Evolutionary conservation across 495 filamentous ascomycete species (phyloP).

Genomic region (Lasiosphaeria hispida): DNA sequence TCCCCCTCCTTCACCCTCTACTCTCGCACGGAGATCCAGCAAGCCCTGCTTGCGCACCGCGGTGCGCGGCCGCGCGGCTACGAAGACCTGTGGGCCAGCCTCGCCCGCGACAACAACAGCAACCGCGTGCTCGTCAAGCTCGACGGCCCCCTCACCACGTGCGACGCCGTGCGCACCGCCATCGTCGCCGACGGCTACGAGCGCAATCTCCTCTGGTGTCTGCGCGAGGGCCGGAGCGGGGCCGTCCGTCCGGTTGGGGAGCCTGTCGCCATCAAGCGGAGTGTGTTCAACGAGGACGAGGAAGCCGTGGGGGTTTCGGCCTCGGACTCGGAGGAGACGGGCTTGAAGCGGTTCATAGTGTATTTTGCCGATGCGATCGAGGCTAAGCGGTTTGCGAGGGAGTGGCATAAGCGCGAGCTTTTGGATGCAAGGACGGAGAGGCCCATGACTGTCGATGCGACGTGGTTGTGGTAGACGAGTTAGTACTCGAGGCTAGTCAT

Average conservation of each 20-base stretch:
- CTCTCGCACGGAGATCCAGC: constrained; percentile 13
- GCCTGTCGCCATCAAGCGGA: background rate
- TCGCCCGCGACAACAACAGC: background rate
- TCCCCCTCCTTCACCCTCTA: constrained; percentile 16
- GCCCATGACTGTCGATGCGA: constrained; percentile 37
- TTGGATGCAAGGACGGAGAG: constrained; percentile 21
- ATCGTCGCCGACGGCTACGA: constrained; percentile 37
- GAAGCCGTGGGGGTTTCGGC: background rate
- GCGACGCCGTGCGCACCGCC: constrained; percentile 21
- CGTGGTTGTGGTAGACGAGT: constrained; percentile 46
- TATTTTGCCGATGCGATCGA: constrained; percentile 47
- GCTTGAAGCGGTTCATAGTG: constrained; percentile 45
- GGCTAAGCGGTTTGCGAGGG: constrained; percentile 55
- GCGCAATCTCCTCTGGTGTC: constrained; percentile 41
- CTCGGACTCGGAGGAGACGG: background rate
- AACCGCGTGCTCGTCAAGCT: constrained; percentile 43
- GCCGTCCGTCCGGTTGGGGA: background rate
- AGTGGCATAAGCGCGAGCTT: constrained; percentile 53
- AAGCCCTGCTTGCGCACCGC: background rate
- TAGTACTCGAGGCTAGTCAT: background rate
- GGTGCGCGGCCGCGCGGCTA: too few species aligned
- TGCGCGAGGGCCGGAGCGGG: constrained; percentile 9
- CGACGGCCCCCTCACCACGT: constrained; percentile 27
- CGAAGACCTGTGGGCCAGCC: background rate
- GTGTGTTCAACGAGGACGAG: background rate